phyloP scores from a whole-genome alignment of 352 stramenopile species.

The Pseudoperonospora humuli region DNA sequence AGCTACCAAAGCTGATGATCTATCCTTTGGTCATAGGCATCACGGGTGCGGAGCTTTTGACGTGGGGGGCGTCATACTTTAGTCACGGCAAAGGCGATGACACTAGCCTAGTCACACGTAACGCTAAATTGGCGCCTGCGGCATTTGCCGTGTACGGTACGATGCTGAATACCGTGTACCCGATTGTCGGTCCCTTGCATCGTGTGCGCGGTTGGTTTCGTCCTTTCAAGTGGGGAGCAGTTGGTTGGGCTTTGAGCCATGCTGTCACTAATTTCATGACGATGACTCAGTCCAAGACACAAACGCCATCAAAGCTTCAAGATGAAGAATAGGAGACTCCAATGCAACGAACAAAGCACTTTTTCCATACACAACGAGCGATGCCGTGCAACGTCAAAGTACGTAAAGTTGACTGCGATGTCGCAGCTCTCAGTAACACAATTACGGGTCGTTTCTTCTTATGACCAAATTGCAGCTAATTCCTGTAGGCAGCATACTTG shows the following conservation, averaged over 20 bases:
- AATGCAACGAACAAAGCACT: no score
- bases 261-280: conserved; percentile 10
- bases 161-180: conserved; percentile 24
- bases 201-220: conserved; percentile 15
- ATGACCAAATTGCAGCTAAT: no score
- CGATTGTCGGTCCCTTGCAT: conserved; percentile 17
- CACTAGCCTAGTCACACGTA: conserved; percentile 6
- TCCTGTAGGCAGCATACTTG: no score
- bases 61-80: conserved; percentile 22
- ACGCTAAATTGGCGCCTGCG: conserved; percentile 19
- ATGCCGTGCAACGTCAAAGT: no score
- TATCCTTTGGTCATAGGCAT: conserved; percentile 24
- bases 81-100: conserved; percentile 12
- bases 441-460: no score
- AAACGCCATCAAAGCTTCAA: background rate
- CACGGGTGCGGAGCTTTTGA: conserved; percentile 17
- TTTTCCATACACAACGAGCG: background rate
- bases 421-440: no score
- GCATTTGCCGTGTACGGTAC: conserved; percentile 23
- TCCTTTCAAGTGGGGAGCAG: conserved; percentile 20
- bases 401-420: no score
- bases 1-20: conserved; percentile 20
- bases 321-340: background rate
- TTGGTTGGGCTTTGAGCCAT: conserved; percentile 14
- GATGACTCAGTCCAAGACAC: background rate